Evolutionary conservation across 2,329 filamentous ascomycete genomes (phyloP).

Genomic region (Chrysosphaeria jannelii): DNA sequence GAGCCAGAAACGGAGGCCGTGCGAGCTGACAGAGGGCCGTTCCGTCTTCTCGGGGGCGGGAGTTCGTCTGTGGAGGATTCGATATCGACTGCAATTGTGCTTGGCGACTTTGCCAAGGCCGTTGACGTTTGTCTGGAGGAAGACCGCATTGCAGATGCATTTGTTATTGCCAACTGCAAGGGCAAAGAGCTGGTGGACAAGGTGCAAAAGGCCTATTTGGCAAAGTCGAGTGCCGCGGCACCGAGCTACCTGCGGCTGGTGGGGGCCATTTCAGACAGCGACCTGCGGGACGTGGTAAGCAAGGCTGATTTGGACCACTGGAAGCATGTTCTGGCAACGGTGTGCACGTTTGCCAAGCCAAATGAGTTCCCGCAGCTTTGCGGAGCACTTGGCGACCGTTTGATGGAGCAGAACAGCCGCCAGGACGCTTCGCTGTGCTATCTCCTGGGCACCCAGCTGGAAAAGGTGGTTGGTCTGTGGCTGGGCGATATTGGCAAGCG

Average conservation of each 20-base stretch:
- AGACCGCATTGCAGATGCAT: slow-evolving; percentile 76
- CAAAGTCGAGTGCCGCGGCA: slow-evolving; percentile 38
- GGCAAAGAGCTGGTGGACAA: slow-evolving; percentile 83
- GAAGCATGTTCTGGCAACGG: slow-evolving; percentile 88
- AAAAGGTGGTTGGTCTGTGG: slow-evolving; percentile 94
- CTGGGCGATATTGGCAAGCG: too few species aligned
- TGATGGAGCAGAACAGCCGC: slow-evolving; percentile 45
- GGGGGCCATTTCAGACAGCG: slow-evolving; percentile 79
- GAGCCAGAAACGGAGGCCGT: too few species aligned
- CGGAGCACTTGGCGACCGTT: slow-evolving; percentile 73
- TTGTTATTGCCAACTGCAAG: slow-evolving; percentile 92
- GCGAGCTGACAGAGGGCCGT: too few species aligned
- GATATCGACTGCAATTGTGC: slow-evolving; percentile 64
- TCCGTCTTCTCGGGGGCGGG: slow-evolving; percentile 60
- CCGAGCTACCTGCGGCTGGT: slow-evolving; percentile 83
- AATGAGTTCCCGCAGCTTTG: slow-evolving; percentile 83
- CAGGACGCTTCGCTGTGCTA: slow-evolving; percentile 95
- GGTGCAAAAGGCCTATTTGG: slow-evolving; percentile 72
- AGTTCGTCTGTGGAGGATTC: slow-evolving; percentile 60
- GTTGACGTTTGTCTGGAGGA: slow-evolving; percentile 71
- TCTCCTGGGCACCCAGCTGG: slow-evolving; percentile 77
- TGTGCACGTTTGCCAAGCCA: slow-evolving; percentile 85
- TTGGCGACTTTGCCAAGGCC: slow-evolving; percentile 74
- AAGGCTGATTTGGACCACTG: slow-evolving; percentile 80
- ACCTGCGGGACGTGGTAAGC: slow-evolving; percentile 92